Evolutionary conservation across 805 yeast genomes (phyloP).

Genomic region (Nakazawaea siamensis): DNA sequence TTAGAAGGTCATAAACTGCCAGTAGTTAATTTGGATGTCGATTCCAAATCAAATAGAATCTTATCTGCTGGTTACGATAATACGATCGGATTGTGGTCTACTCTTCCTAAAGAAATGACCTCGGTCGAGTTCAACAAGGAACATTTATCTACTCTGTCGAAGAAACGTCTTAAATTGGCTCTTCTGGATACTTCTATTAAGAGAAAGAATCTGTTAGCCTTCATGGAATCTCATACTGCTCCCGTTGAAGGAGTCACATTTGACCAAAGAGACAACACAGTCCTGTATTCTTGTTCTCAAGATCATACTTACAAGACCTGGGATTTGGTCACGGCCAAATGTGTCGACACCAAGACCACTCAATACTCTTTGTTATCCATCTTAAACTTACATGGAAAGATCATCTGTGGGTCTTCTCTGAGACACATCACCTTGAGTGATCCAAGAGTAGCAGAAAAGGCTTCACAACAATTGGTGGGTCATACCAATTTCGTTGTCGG

Average conservation of each 20-base stretch:
- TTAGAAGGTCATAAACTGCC: constrained; percentile 87
- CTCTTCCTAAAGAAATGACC: constrained; percentile 73
- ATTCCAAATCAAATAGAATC: constrained; percentile 46
- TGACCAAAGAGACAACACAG: constrained; percentile 65
- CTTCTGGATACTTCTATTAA: constrained; percentile 65
- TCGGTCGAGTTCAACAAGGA: constrained; percentile 38
- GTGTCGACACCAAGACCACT: constrained; percentile 83
- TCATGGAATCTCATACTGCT: constrained; percentile 72
- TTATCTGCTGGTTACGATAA: constrained; percentile 82
- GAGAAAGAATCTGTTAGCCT: constrained; percentile 74
- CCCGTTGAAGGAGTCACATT: constrained; percentile 85
- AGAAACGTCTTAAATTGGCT: constrained; percentile 80
- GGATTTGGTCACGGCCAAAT: constrained; percentile 84
- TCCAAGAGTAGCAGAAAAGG: constrained; percentile 64
- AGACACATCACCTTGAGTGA: constrained; percentile 93
- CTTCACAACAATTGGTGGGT: constrained; percentile 71
- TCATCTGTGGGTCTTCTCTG: constrained; percentile 96
- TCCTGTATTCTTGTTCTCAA: constrained; percentile 90
- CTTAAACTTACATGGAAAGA: constrained; percentile 55
- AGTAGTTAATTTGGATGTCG: constrained; percentile 68
- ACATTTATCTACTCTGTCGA: constrained; percentile 67
- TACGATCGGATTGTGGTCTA: constrained; percentile 82
- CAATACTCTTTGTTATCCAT: constrained; percentile 78
- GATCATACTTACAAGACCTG: constrained; percentile 94
- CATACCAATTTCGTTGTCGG: constrained; percentile 88